These are phyloP conservation scores for Ensete glaucum DNA, from an alignment of 176 grass and related monocot species.

Conservation along the genomic window DNA sequence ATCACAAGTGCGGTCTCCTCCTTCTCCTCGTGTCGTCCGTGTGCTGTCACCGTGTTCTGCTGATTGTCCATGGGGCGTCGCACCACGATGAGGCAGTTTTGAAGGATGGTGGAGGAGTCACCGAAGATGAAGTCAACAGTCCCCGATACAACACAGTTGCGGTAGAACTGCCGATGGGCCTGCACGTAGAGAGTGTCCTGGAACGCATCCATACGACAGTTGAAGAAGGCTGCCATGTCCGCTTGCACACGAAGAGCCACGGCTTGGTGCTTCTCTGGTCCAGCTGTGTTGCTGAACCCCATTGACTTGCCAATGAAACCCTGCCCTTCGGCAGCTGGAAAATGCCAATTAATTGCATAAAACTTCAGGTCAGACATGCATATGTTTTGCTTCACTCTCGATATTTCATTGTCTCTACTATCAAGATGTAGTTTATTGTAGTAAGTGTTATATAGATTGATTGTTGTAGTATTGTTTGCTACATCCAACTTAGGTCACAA, in stretches of 20 bases:
- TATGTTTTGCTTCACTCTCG: too few species aligned
- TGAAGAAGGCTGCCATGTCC: conserved; percentile 51
- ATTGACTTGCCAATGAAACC: conserved; percentile 52
- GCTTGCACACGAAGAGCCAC: conserved; percentile 56
- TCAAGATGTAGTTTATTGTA: too few species aligned
- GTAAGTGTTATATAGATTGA: too few species aligned
- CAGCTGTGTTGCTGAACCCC: conserved; percentile 54
- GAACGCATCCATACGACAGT: conserved; percentile 49
- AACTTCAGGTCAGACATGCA: neutral
- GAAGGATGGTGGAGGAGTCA: conserved; percentile 51
- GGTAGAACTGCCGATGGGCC: conserved; percentile 55
- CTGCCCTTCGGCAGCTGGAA: conserved; percentile 35
- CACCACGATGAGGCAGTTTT: conserved; percentile 27
- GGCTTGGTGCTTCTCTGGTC: conserved; percentile 49
- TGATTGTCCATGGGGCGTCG: too few species aligned
- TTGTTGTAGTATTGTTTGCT: too few species aligned
- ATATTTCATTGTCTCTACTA: too few species aligned
- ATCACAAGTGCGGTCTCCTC: too few species aligned
- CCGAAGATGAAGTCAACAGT: conserved; percentile 90
- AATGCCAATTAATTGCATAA: neutral
- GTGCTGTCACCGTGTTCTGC: too few species aligned
- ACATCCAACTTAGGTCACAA: neutral
- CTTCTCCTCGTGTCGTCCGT: too few species aligned
- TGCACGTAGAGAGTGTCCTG: conserved; percentile 72
- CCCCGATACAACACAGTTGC: conserved; percentile 46